These are phyloP conservation scores for Papiliotrema nemorosa DNA, from an alignment of 1,284 basidiomycete species.

Conservation along the genomic window DNA sequence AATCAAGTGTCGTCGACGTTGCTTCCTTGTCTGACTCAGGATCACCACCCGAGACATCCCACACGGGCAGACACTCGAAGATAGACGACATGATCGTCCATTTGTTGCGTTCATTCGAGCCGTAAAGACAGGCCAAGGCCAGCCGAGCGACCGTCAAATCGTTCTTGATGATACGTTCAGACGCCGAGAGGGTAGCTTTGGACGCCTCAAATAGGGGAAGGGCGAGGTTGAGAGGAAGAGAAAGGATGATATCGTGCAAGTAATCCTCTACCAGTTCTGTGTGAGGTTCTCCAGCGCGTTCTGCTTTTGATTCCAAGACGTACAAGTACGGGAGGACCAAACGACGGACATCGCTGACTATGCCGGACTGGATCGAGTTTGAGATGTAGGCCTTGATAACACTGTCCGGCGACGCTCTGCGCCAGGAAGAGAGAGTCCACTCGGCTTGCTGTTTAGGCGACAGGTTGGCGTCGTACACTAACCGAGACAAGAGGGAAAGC, in stretches of 20 bases:
- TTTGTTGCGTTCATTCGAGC: slow-evolving; percentile 63
- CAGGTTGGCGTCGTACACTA: slow-evolving; percentile 70
- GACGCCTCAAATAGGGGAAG: slow-evolving; percentile 80
- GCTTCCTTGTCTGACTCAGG: slow-evolving; percentile 63
- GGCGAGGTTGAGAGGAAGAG: slow-evolving; percentile 62
- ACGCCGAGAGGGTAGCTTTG: slow-evolving; percentile 71
- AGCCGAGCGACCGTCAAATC: slow-evolving; percentile 79
- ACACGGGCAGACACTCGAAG: slow-evolving; percentile 90
- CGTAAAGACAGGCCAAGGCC: slow-evolving; percentile 85
- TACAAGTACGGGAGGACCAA: slow-evolving; percentile 87
- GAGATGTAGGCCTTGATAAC: slow-evolving; percentile 71
- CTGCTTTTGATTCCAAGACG: slow-evolving; percentile 77
- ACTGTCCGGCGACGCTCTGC: slow-evolving; percentile 59
- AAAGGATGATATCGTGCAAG: slow-evolving; percentile 72
- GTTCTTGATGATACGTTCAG: slow-evolving; percentile 69
- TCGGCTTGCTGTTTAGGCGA: slow-evolving; percentile 41
- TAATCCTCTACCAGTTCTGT: slow-evolving; percentile 55
- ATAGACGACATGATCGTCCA: slow-evolving; percentile 83
- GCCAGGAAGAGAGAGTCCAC: slow-evolving; percentile 74
- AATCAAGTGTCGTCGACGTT: slow-evolving; percentile 71
- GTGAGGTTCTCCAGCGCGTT: slow-evolving; percentile 69
- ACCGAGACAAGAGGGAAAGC: slow-evolving; percentile 72
- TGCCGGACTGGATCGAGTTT: slow-evolving; percentile 61
- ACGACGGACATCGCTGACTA: slow-evolving; percentile 67
- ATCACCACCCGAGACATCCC: slow-evolving; percentile 62